These are phyloP conservation scores for Skeletonema menzelii DNA, from an alignment of 108 stramenopile genomes.

Conservation along the genomic window DNA sequence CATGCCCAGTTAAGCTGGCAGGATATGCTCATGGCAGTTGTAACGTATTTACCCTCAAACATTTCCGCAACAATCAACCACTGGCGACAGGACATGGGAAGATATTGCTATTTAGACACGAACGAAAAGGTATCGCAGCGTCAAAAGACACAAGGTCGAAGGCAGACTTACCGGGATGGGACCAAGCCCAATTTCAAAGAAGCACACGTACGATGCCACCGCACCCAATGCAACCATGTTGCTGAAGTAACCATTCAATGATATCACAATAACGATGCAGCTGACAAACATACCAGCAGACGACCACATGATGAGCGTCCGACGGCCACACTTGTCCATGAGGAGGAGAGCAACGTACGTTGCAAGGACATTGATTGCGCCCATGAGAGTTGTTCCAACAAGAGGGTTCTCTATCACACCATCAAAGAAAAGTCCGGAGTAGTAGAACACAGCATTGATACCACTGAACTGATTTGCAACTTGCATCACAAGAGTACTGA, in stretches of 20 bases:
- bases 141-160: too few relatives aligned
- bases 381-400: conserved; percentile 90
- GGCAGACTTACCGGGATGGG: conserved; percentile 82
- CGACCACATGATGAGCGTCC: conserved; percentile 88
- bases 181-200: conserved; percentile 97
- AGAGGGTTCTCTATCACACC: conserved; percentile 91
- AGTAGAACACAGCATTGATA: conserved; percentile 99
- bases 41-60: conserved; percentile 92
- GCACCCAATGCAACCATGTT: conserved; percentile 77
- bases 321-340: conserved; percentile 90
- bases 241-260: conserved; percentile 63
- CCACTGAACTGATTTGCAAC: conserved; percentile 95
- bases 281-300: conserved; percentile 80
- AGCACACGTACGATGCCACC: conserved; percentile 84
- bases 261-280: conserved; percentile 68
- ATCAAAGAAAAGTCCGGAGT: conserved; percentile 96
- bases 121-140: not conserved
- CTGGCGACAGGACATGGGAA: conserved; percentile 10
- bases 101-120: not conserved
- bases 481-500: conserved; percentile 81
- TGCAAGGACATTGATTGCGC: conserved; percentile 92
- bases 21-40: conserved; percentile 80
- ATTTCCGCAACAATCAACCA: conserved; percentile 93
- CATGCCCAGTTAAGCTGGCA: conserved; percentile 92
- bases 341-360: conserved; percentile 90